phyloP scores from a whole-genome alignment of 2,329 filamentous ascomycete genomes.

The Shiraia sp. region DNA sequence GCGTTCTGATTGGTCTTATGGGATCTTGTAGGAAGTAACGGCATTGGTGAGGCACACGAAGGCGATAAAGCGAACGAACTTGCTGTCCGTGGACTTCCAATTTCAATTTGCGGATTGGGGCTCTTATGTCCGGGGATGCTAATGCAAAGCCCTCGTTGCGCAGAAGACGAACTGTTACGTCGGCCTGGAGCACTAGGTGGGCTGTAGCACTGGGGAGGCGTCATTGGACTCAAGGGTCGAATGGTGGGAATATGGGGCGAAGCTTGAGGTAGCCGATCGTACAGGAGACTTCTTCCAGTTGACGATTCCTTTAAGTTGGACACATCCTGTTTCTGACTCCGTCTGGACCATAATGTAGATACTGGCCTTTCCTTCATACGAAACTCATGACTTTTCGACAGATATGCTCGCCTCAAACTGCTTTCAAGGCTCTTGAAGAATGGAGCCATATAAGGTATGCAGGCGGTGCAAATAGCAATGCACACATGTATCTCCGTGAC shows the following conservation, averaged over 20 bases:
- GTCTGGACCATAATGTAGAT: conserved; percentile 13
- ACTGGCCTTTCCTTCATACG: conserved; percentile 8
- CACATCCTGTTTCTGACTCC: conserved; percentile 14
- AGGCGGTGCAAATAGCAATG: conserved; percentile 35
- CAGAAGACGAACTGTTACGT: no score
- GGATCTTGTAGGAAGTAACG: conserved; percentile 20
- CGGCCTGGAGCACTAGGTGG: conserved; percentile 15
- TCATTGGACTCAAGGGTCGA: conserved; percentile 22
- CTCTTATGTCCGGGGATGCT: conserved; percentile 22
- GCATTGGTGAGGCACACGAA: conserved; percentile 24
- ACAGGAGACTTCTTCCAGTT: conserved; percentile 6
- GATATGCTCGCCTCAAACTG: conserved; percentile 16
- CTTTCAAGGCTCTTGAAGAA: conserved; percentile 29
- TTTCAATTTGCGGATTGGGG: conserved; percentile 4
- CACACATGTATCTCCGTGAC: conserved; percentile 34
- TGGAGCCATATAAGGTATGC: conserved; percentile 39
- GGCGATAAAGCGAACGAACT: conserved; percentile 33
- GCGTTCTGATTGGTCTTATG: conserved; percentile 11
- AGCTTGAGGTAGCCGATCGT: conserved; percentile 20
- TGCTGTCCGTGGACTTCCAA: conserved; percentile 30
- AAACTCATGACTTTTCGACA: conserved; percentile 12
- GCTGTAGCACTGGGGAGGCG: conserved; percentile 11
- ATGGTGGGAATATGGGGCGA: conserved; percentile 27
- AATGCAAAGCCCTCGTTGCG: conserved; percentile 20
- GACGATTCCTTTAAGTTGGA: conserved; percentile 15